Evolutionary conservation across 2,329 filamentous ascomycete genomes (phyloP), one percentile per base, ranked within the genome.

Genomic region (Karstenula rhodostoma): DNA sequence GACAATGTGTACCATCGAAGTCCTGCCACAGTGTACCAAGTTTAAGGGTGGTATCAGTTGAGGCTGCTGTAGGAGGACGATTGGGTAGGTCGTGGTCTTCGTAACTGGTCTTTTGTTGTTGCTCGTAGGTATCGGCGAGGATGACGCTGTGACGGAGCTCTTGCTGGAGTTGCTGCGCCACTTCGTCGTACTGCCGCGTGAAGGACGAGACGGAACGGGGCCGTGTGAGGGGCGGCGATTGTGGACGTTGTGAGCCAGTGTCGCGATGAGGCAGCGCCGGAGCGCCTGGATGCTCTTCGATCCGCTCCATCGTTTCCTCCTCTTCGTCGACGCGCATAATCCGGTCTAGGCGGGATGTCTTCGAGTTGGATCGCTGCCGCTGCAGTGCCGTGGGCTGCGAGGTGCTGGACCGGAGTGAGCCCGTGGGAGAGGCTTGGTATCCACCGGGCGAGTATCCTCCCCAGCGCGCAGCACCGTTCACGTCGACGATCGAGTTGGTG

Each of bases 1-100:
- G 84, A 73, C 88, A 92, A 72, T 94, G 91, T 15, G 90, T 89
- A 40, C 92, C 92, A 73, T 95, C 92, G 72, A 95, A 95, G 73
- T 94, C 91, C 44, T 87, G 85, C 80, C 94, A 95, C 3, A 91
- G 86, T 42, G 84, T 79, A 63, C 87, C 81, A 19, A 86, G 86
- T 72, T 91, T 87, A 33, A 90, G 87, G 59, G 84, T 88, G 2
- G 90, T 91, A 57, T 85, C 85, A 48, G 79, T 81, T 3, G 87
- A 89, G 12, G 81, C 84, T 10, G 85, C 80, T 3, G 86, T 87
- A 10, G 77, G 76, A 15, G 81, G 82, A 42, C 85, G 79, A 42
- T 83, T 81, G 9, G 76, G 74, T n/a, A 73, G 60, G 43, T 75
- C 65, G 46, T 32, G 23, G 48, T 42, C 27, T 23, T 59, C 58